Evolutionary conservation across 2,329 filamentous ascomycete genomes (phyloP).

Genomic region (Thelonectria rubi): DNA sequence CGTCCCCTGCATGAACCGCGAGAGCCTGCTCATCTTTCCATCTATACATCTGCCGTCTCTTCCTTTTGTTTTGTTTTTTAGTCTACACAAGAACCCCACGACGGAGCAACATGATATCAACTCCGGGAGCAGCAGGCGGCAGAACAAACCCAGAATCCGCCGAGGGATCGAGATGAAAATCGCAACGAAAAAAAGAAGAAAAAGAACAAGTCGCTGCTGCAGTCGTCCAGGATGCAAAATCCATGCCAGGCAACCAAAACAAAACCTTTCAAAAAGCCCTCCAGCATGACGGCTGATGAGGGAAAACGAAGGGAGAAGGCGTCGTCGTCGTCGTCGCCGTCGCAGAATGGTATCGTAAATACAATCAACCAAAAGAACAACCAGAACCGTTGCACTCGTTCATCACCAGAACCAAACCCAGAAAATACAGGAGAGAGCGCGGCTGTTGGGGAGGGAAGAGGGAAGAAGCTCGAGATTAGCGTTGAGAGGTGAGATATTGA

Average conservation of each 20-base stretch:
- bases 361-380: slow-evolving; percentile 28
- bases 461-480: slow-evolving; percentile 13
- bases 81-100: slow-evolving; percentile 17
- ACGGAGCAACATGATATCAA: slow-evolving; percentile 10
- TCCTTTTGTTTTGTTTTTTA: slow-evolving; percentile 10
- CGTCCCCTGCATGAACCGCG: slow-evolving; percentile 2
- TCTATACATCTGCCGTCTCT: slow-evolving; percentile 15
- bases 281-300: slow-evolving; percentile 16
- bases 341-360: slow-evolving; percentile 47
- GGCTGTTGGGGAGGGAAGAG: slow-evolving; percentile 8
- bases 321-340: slow-evolving; percentile 29
- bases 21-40: slow-evolving; percentile 3
- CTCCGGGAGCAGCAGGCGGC: slow-evolving; percentile 3
- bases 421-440: slow-evolving; percentile 10
- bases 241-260: slow-evolving; percentile 4
- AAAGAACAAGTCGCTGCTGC: background rate
- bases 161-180: slow-evolving; percentile 1
- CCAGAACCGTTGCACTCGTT: slow-evolving; percentile 31
- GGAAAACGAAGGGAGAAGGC: slow-evolving; percentile 24
- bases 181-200: background rate
- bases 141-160: background rate
- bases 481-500: background rate
- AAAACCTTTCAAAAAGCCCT: background rate
- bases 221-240: slow-evolving; percentile 8
- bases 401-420: slow-evolving; percentile 25